Evolutionary conservation across 441 rosid genomes (phyloP).

Genomic region (Erodium moschatum): DNA sequence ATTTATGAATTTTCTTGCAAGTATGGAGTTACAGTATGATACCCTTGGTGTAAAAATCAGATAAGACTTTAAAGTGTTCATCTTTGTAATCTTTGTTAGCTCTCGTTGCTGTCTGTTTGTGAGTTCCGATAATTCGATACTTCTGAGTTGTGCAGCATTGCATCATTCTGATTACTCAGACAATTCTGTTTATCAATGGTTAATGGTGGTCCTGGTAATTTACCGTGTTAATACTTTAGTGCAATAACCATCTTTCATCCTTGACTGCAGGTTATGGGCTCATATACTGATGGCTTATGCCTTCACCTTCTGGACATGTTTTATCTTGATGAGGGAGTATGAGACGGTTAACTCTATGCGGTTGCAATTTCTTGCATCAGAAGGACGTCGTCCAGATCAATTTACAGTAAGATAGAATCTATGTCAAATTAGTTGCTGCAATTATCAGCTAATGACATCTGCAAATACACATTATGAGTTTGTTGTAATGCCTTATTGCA

Average conservation of each 20-base stretch:
- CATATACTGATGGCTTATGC: slow-evolving; percentile 81
- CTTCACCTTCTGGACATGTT: slow-evolving; percentile 86
- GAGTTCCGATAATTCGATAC: neutral
- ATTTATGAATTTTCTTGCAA: neutral
- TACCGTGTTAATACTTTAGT: neutral
- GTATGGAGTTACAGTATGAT: neutral
- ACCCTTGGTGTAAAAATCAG: neutral
- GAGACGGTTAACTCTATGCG: slow-evolving; percentile 70
- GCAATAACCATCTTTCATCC: neutral
- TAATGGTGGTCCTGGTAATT: neutral
- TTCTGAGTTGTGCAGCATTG: neutral
- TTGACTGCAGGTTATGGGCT: slow-evolving; percentile 58
- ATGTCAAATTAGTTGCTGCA: slow-evolving; percentile 10
- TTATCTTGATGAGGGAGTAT: slow-evolving; percentile 67
- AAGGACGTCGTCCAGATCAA: slow-evolving; percentile 80
- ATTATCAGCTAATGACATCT: neutral
- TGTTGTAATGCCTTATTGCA: slow-evolving; percentile 5
- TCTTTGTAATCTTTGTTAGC: neutral
- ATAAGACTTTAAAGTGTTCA: neutral
- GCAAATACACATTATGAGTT: slow-evolving; percentile 3
- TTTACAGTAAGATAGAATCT: slow-evolving; percentile 46
- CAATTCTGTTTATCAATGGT: neutral
- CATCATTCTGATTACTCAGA: neutral
- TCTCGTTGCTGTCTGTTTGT: neutral
- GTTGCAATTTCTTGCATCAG: slow-evolving; percentile 78